Evolutionary conservation across 2,329 filamentous ascomycete species (phyloP).

Genomic region (Ophiostoma montium): DNA sequence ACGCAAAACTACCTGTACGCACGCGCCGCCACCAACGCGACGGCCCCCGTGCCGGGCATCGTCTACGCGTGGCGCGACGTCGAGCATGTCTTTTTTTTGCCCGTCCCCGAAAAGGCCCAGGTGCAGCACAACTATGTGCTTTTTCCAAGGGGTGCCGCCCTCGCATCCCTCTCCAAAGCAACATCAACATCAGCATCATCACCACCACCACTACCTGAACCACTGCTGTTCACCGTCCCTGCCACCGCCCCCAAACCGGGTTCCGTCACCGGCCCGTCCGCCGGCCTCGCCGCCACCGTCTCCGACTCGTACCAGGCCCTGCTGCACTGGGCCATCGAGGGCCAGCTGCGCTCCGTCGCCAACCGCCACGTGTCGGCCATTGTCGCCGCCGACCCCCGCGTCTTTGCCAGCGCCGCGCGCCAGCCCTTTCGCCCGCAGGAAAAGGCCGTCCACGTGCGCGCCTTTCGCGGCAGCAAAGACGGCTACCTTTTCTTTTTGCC

Average conservation of each 20-base stretch:
- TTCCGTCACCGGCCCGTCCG: slow-evolving; percentile 36
- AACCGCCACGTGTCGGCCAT: slow-evolving; percentile 31
- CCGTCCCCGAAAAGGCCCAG: slow-evolving; percentile 50
- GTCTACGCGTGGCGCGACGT: slow-evolving; percentile 48
- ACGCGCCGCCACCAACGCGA: slow-evolving; percentile 35
- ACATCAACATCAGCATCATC: slow-evolving; percentile 8
- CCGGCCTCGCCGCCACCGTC: slow-evolving; percentile 34
- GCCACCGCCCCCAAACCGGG: slow-evolving; percentile 46
- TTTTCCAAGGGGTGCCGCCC: slow-evolving; percentile 40
- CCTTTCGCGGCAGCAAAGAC: slow-evolving; percentile 54
- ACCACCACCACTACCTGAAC: slow-evolving; percentile 26
- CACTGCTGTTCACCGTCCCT: slow-evolving; percentile 50
- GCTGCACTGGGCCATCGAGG: slow-evolving; percentile 46
- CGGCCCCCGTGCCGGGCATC: slow-evolving; percentile 36
- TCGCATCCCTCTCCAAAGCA: slow-evolving; percentile 22
- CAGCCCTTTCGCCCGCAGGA: slow-evolving; percentile 47
- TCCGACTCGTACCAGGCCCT: slow-evolving; percentile 45
- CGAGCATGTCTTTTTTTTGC: slow-evolving; percentile 49
- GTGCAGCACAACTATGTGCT: slow-evolving; percentile 53
- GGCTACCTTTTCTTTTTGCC: slow-evolving; percentile 54
- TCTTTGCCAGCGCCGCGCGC: slow-evolving; percentile 42
- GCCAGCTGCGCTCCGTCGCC: slow-evolving; percentile 34
- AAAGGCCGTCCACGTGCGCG: slow-evolving; percentile 50
- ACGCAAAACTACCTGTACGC: slow-evolving; percentile 46
- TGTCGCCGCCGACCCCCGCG: slow-evolving; percentile 35